phyloP scores from a whole-genome alignment of 2,329 filamentous ascomycete genomes.

The Xylaria sp. region DNA sequence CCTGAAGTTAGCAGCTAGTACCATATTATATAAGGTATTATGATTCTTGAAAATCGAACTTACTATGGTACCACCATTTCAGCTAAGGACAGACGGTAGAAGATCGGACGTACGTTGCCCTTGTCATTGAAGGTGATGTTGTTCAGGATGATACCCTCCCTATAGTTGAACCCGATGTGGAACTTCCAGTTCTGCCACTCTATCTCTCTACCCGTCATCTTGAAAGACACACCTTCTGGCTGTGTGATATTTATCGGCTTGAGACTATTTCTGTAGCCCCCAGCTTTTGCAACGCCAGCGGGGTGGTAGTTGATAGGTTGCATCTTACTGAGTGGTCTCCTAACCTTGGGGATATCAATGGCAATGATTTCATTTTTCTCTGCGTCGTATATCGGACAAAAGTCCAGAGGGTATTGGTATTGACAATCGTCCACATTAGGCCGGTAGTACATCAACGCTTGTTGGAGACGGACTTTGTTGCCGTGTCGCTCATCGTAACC shows the following conservation, averaged over 20 bases:
- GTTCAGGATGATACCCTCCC: slow-evolving; percentile 88
- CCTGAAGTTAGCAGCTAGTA: slow-evolving; percentile 26
- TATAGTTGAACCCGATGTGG: slow-evolving; percentile 94
- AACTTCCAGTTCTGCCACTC: slow-evolving; percentile 95
- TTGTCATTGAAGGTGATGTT: slow-evolving; percentile 92
- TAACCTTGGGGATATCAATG: slow-evolving; percentile 83
- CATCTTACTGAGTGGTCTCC: slow-evolving; percentile 77
- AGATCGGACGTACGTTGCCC: slow-evolving; percentile 78
- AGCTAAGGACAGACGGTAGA: slow-evolving; percentile 87
- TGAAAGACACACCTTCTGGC: slow-evolving; percentile 89
- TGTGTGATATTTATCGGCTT: slow-evolving; percentile 91
- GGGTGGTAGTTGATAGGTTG: slow-evolving; percentile 83
- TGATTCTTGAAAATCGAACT: slow-evolving; percentile 34
- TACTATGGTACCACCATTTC: slow-evolving; percentile 94
- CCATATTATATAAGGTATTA: neutral
- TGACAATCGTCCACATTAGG: slow-evolving; percentile 86
- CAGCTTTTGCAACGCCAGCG: slow-evolving; percentile 74
- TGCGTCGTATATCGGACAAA: slow-evolving; percentile 90
- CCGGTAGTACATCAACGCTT: slow-evolving; percentile 95
- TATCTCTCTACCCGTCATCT: slow-evolving; percentile 75
- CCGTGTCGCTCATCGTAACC: slow-evolving; percentile 93
- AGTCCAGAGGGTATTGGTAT: slow-evolving; percentile 91
- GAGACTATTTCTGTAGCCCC: slow-evolving; percentile 80
- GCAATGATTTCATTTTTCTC: slow-evolving; percentile 81
- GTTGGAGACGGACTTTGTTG: slow-evolving; percentile 80